phyloP scores from a whole-genome alignment of 2,329 filamentous ascomycete genomes.

The Stachybotrys elegans region DNA sequence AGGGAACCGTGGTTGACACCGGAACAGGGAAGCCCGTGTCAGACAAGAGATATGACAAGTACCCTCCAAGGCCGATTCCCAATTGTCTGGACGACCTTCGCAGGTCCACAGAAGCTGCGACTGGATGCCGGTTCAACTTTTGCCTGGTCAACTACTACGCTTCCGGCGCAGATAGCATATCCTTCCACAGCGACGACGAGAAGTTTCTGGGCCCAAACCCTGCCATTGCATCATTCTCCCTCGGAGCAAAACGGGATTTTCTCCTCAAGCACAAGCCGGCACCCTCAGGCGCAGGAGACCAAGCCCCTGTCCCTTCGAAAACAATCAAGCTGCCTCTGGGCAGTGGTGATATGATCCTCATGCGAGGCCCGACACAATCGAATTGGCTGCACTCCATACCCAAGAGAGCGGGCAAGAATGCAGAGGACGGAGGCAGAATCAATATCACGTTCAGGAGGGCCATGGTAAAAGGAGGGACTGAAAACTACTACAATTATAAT shows the following conservation, averaged over 20 bases:
- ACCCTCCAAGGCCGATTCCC: conserved; percentile 64
- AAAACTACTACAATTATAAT: conserved; percentile 84
- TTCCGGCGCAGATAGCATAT: conserved; percentile 70
- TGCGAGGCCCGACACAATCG: conserved; percentile 69
- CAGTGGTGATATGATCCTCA: conserved; percentile 74
- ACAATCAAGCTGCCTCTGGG: conserved; percentile 49
- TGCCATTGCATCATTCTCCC: conserved; percentile 68
- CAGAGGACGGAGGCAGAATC: conserved; percentile 58
- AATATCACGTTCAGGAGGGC: conserved; percentile 77
- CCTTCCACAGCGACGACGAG: conserved; percentile 78
- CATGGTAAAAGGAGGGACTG: conserved; percentile 65
- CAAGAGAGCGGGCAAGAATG: conserved; percentile 62
- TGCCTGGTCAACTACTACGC: conserved; percentile 81
- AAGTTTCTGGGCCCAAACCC: conserved; percentile 65
- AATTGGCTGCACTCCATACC: conserved; percentile 77
- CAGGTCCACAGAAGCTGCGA: conserved; percentile 58
- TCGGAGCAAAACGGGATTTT: conserved; percentile 71
- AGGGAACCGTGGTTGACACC: conserved; percentile 36
- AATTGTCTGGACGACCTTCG: conserved; percentile 62
- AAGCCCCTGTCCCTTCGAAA: conserved; percentile 25
- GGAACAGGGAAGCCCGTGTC: conserved; percentile 32
- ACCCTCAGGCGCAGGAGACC: conserved; percentile 24
- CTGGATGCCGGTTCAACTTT: conserved; percentile 68
- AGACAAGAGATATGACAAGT: conserved; percentile 51
- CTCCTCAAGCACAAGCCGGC: conserved; percentile 72